Conservation (phyloP, 805 yeast species). For the Kodamaea leandrae region DNA sequence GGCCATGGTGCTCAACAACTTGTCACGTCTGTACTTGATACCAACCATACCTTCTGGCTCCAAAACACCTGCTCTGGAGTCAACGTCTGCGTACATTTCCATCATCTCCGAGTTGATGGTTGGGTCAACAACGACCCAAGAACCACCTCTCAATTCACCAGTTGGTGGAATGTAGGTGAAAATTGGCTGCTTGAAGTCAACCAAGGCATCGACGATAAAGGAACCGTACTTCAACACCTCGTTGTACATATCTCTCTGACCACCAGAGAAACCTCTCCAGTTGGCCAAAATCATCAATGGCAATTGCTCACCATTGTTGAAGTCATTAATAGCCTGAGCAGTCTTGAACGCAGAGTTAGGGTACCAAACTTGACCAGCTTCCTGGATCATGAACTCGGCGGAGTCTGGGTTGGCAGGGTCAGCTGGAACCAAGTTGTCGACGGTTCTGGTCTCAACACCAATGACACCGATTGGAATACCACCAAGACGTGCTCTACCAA, state of each 20-base stretch:
- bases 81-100: conserved; percentile 99
- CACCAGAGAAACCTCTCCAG: conserved; percentile 99
- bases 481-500: conserved; percentile 97
- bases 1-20: conserved; percentile 84
- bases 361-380: conserved; percentile 99
- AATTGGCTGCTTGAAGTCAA: conserved; percentile 94
- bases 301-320: conserved; percentile 96
- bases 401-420: conserved; percentile 98
- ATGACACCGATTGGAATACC: conserved; percentile 99
- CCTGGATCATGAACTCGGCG: conserved; percentile 81
- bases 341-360: conserved; percentile 99
- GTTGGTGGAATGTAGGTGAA: conserved; percentile 96
- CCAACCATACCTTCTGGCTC: conserved; percentile 99
- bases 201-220: conserved; percentile 94
- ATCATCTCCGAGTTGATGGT: conserved; percentile 94
- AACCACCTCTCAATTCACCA: conserved; percentile 99
- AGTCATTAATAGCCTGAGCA: conserved; percentile 96
- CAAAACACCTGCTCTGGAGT: conserved; percentile 94
- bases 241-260: conserved; percentile 99
- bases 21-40: conserved; percentile 93
- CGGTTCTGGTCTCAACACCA: conserved; percentile 88
- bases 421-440: conserved; percentile 91
- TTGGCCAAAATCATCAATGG: conserved; percentile 97
- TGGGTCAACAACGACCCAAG: conserved; percentile 99
- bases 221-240: conserved; percentile 98